Base-by-base conservation (phyloP, 2,329 filamentous ascomycete species). In the Xylariaceae sp. region DNA sequence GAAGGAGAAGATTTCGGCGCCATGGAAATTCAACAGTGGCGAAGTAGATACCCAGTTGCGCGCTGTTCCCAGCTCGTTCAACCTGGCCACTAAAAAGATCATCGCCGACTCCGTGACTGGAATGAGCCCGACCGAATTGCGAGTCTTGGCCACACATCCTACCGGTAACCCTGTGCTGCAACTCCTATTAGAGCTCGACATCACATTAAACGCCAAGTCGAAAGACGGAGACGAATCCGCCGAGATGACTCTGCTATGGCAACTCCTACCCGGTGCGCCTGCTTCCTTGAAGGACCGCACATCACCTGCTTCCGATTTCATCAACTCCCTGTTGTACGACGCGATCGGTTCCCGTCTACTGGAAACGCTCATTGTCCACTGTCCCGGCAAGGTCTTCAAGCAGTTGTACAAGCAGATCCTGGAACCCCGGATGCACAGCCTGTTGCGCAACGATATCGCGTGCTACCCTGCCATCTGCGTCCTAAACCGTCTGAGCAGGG, bases 131-230 rank as follows among this genome's bases (percentile, higher is more conserved):
- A 90, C 88, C 2, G 89, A 91, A 67, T 81, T 97, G 34, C 86
- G 91, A 34, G 86, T 94, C 2, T 79, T 99, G 58, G 90, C 93
- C 1, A 92, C 87, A 17, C 93, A 97, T 69, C 90, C 90, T 3
- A 89, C 93, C 0, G 94, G 92, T 52, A 97, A 96, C 69, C 94
- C 94, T 0, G 89, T 92, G 0, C 80, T 99, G n/a, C 94, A 97
- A 72, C 82, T 97, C 1, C 79, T 99, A 35, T 78, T 99, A 2
- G 90, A 92, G 70, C 79, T 99, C 13, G 94, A 99, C 70, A 83
- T 97, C 52, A 82, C 86, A 0, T 79, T 89, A 60, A 88, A 88
- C 65, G 84, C 84, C 54, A 88, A 90, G 65, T 76, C 83, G 5
- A 67, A 70, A 11, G 69, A 68, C 13, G 68, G 70, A 10, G 69